Evolutionary conservation across 1,284 basidiomycete genomes (phyloP).

Genomic region (Megacollybia platyphylla): DNA sequence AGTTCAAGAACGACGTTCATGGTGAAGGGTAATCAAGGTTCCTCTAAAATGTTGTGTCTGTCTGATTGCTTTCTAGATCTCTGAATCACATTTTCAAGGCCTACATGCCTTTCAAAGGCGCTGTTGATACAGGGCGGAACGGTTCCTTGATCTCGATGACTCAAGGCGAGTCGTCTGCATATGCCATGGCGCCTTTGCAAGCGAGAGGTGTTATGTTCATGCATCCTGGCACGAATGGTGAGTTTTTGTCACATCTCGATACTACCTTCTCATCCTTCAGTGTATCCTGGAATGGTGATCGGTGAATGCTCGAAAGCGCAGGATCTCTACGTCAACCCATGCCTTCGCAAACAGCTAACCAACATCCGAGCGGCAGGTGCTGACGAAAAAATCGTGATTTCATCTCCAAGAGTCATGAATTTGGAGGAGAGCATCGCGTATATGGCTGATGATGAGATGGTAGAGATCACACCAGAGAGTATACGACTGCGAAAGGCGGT

Average conservation of each 20-base stretch:
- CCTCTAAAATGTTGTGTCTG: background rate
- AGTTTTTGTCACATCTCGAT: constrained; percentile 3
- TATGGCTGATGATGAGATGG: constrained; percentile 32
- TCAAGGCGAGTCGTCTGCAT: constrained; percentile 25
- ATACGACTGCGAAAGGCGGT: constrained; percentile 27
- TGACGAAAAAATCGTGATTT: constrained; percentile 32
- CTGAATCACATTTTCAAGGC: constrained; percentile 35
- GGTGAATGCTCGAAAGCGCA: constrained; percentile 30
- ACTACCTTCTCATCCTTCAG: constrained; percentile 9
- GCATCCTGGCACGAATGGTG: constrained; percentile 24
- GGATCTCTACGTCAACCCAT: constrained; percentile 30
- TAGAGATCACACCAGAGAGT: constrained; percentile 27
- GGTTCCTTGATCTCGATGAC: constrained; percentile 32
- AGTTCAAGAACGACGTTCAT: constrained; percentile 36
- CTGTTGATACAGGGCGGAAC: constrained; percentile 29
- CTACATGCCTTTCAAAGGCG: constrained; percentile 26
- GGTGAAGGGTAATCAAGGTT: constrained; percentile 23
- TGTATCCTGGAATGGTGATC: constrained; percentile 35
- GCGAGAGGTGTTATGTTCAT: constrained; percentile 32
- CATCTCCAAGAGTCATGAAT: constrained; percentile 24
- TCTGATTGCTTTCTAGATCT: constrained; percentile 14
- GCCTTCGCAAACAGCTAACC: constrained; percentile 31
- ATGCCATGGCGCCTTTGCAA: constrained; percentile 32
- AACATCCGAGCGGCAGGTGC: constrained; percentile 31
- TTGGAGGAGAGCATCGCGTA: constrained; percentile 31